Evolutionary conservation across 176 grass and related monocot species (phyloP).

Genomic region (Musa schizocarpa): DNA sequence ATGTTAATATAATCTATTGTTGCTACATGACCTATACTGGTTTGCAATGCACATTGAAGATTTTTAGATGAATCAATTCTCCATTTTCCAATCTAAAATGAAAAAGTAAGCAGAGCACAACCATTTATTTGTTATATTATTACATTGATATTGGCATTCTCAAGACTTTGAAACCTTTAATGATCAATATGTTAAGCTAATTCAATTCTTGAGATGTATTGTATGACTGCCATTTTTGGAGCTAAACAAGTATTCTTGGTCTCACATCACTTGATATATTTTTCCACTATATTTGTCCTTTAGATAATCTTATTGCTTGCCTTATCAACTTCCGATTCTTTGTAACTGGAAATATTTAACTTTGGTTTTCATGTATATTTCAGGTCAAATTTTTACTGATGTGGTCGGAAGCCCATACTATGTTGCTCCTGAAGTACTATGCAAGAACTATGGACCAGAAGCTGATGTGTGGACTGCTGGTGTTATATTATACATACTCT

Average conservation of each 20-base stretch:
- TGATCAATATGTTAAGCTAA: too few species aligned
- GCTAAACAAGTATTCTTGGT: neutral
- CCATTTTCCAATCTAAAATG: too few species aligned
- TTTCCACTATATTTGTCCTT: neutral
- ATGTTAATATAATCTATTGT: too few species aligned
- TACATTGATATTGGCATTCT: too few species aligned
- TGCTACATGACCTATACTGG: too few species aligned
- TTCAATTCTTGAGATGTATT: too few species aligned
- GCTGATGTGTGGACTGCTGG: constrained; percentile 25
- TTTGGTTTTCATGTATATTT: neutral
- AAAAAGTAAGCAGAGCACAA: too few species aligned
- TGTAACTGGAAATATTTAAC: neutral
- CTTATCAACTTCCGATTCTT: too few species aligned
- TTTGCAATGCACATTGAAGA: too few species aligned
- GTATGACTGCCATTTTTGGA: neutral
- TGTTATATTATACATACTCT: constrained; percentile 23
- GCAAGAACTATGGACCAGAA: constrained; percentile 20
- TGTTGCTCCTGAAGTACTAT: constrained; percentile 21
- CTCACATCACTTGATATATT: neutral
- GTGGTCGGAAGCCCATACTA: constrained; percentile 24
- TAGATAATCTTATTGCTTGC: neutral
- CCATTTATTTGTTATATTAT: too few species aligned
- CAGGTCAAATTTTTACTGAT: constrained; percentile 18
- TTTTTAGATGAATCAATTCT: too few species aligned
- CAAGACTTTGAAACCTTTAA: too few species aligned